These are phyloP conservation scores for Passiflora organensis DNA, from an alignment of 345 rosid genomes.

Conservation along the genomic window DNA sequence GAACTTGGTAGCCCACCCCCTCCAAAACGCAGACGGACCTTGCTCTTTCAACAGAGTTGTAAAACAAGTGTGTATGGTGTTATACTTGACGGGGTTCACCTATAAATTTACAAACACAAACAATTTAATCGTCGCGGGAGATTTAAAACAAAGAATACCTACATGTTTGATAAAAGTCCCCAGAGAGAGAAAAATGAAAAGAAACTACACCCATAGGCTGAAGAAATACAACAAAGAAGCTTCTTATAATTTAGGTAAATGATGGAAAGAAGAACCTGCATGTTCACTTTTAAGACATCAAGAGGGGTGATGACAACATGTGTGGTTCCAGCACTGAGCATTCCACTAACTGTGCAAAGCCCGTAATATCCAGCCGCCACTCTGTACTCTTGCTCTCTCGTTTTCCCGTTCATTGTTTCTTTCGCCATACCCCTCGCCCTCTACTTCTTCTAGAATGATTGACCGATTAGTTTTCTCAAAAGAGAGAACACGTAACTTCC, in stretches of 20 bases:
- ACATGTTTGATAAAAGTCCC: slow-evolving; percentile 1
- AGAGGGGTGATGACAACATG: slow-evolving; percentile 61
- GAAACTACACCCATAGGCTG: not conserved
- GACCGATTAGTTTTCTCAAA: too few relatives aligned
- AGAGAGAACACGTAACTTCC: too few relatives aligned
- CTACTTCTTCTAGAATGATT: too few relatives aligned
- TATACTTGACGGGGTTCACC: slow-evolving; percentile 53
- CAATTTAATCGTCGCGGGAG: not conserved
- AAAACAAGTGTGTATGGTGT: slow-evolving; percentile 42
- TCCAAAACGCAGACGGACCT: slow-evolving; percentile 50
- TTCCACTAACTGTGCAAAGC: slow-evolving; percentile 52
- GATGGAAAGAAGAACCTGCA: slow-evolving; percentile 42
- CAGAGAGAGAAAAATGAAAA: not conserved
- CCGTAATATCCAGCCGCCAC: slow-evolving; percentile 31
- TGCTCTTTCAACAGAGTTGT: slow-evolving; percentile 43
- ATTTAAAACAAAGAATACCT: not conserved
- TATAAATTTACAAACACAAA: slow-evolving; percentile 12
- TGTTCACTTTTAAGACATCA: slow-evolving; percentile 63
- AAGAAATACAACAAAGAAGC: too few relatives aligned
- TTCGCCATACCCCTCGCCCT: too few relatives aligned
- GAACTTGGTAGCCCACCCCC: slow-evolving; percentile 60
- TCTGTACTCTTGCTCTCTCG: slow-evolving; percentile 1
- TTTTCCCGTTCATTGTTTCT: not conserved
- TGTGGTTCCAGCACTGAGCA: slow-evolving; percentile 63
- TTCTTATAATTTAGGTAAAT: too few relatives aligned